Conservation (phyloP, 352 stramenopile genomes). For the Plasmopara muralis region DNA sequence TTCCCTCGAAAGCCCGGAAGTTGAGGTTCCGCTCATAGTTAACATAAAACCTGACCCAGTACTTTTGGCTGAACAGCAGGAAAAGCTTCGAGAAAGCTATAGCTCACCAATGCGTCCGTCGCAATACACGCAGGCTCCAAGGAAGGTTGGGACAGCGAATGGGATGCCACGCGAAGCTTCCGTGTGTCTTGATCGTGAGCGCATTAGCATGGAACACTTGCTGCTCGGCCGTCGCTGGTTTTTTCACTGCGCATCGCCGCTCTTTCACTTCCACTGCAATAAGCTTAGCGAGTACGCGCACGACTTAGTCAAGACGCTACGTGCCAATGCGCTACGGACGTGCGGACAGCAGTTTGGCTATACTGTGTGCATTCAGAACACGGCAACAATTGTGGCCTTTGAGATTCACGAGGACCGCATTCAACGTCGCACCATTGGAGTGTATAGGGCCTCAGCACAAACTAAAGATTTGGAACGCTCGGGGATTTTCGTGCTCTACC, state of each 20-base stretch:
- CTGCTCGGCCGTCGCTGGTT: slow-evolving; percentile 46
- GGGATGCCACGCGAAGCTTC: slow-evolving; percentile 19
- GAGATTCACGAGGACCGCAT: slow-evolving; percentile 49
- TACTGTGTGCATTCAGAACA: slow-evolving; percentile 54
- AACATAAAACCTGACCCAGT: slow-evolving; percentile 12
- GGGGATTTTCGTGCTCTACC: slow-evolving; percentile 63
- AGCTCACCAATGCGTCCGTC: slow-evolving; percentile 33
- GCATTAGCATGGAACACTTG: slow-evolving; percentile 45
- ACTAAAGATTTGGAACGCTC: slow-evolving; percentile 13
- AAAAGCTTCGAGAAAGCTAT: slow-evolving; percentile 27
- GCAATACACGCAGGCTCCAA: slow-evolving; percentile 24
- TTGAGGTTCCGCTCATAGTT: slow-evolving; percentile 12
- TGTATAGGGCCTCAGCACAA: neutral
- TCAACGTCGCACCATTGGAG: slow-evolving; percentile 1
- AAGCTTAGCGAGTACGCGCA: slow-evolving; percentile 51
- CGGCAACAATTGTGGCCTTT: slow-evolving; percentile 45
- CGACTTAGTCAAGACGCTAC: slow-evolving; percentile 59
- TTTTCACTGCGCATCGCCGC: slow-evolving; percentile 53
- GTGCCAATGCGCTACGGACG: slow-evolving; percentile 35
- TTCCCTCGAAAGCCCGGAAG: slow-evolving; percentile 5
- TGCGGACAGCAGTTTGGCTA: slow-evolving; percentile 54
- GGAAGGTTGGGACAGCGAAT: slow-evolving; percentile 3
- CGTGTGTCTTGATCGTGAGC: slow-evolving; percentile 19
- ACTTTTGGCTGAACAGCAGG: slow-evolving; percentile 16
- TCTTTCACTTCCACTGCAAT: slow-evolving; percentile 50